Conservation (phyloP, 306 rosid species). For the Spatholobus suberectus region DNA sequence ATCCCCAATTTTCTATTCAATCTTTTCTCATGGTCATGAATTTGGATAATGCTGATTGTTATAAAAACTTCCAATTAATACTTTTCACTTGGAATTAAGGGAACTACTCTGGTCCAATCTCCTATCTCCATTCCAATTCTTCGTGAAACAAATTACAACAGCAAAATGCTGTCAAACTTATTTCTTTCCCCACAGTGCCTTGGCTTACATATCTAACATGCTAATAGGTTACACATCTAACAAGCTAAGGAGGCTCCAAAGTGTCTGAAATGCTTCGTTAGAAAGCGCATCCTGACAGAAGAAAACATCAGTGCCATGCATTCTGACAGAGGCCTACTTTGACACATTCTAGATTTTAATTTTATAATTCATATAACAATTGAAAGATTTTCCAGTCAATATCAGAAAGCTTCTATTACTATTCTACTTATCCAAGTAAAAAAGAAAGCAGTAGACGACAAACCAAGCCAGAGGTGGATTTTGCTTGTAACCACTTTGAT, state of each 20-base stretch:
- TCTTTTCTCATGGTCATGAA: background rate
- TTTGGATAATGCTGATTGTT: background rate
- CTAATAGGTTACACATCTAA: background rate
- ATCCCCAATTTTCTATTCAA: background rate
- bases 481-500: constrained; percentile 91
- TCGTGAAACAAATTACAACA: constrained; percentile 17
- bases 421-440: constrained; percentile 9
- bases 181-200: background rate
- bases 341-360: constrained; percentile 8
- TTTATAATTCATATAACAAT: background rate
- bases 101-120: constrained; percentile 19
- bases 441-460: constrained; percentile 37
- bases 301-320: background rate
- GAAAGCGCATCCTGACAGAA: constrained; percentile 20
- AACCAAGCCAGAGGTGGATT: constrained; percentile 83
- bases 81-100: background rate
- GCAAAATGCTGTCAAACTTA: background rate
- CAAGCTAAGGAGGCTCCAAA: background rate
- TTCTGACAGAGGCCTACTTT: background rate
- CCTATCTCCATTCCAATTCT: background rate
- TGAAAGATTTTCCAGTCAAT: constrained; percentile 8
- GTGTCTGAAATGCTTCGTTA: constrained; percentile 9
- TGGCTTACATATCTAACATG: constrained; percentile 28
- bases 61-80: background rate
- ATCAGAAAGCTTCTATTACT: constrained; percentile 16